These are phyloP conservation scores for Corymbia citriodora DNA, from an alignment of 441 rosid species.

Conservation along the genomic window DNA sequence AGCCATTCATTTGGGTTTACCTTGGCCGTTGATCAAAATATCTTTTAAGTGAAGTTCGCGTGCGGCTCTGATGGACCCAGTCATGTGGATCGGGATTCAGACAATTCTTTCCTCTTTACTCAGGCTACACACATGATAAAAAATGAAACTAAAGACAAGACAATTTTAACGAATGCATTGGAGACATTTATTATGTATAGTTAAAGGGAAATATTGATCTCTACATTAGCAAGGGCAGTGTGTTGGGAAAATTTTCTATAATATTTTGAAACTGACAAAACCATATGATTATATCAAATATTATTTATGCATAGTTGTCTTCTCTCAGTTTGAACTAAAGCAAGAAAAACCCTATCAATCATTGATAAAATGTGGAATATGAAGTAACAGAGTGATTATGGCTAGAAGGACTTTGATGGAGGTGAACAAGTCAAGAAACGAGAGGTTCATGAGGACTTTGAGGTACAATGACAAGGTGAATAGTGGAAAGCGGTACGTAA, in stretches of 20 bases:
- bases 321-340: not conserved
- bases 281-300: not conserved
- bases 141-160: not conserved
- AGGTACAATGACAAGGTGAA: not conserved
- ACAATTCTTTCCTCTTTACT: not conserved
- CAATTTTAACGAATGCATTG: not conserved
- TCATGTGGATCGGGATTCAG: not conserved
- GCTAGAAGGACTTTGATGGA: not conserved
- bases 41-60: not conserved
- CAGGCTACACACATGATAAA: not conserved
- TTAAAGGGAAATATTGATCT: not conserved
- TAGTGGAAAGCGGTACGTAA: not conserved
- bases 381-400: not conserved
- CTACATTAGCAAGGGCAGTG: not conserved
- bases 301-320: not conserved
- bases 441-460: not conserved
- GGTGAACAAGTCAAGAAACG: not conserved
- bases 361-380: not conserved
- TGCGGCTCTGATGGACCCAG: not conserved
- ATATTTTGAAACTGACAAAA: not conserved
- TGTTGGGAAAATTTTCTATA: not conserved
- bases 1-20: not conserved
- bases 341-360: not conserved
- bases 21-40: not conserved
- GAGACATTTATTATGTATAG: not conserved